Base-by-base conservation (phyloP, 1,284 basidiomycete species). In the Ceratobasidium sp. region DNA sequence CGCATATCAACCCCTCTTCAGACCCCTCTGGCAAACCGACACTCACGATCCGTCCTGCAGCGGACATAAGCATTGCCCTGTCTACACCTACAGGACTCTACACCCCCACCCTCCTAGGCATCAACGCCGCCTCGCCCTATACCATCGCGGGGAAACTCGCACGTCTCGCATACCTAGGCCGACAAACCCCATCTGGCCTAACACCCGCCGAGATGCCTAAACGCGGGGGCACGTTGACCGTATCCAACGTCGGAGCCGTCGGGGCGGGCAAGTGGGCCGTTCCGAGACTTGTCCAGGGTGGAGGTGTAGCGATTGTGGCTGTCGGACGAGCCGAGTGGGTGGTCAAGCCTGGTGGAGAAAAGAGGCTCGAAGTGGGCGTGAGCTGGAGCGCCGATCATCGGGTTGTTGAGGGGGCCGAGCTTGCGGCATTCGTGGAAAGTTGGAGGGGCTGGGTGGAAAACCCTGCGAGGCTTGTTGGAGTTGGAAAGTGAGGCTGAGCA, bases 311-410 rank as follows among this genome's bases (percentile, higher is more conserved):
- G 1, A 98, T 98, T 80, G 95, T 95, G 0, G 96, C 95, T 0
- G 87, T 98, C 27, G 96, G 96, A 1, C 84, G 93, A 44, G 94
- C 94, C n/a, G 89, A 88, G 81, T 96, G 94, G 94, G 88, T 88
- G 0, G 88, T 90, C 81, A 85, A 89, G 78, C 83, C 81, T 12
- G 83, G 82, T 14, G 81, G 83, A 38, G 81, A 81, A 74, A 84
- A 85, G 44, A 88, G 94, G 81, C 84, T 97, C 79, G 91, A 92
- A 85, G 85, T 95, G 66, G 90, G 91, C 30, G 89, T 96, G 2
- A 94, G 93, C 79, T 97, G 95, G 93, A 92, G 91, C 80, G 96
- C 93, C 44, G 96, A 98, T 83, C 96, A 98, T 86, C 86, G 96
- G 23, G 91, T 97, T 6, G 92, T 97, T 8, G 96, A 98, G 83